Percentiles rank a stretch among this genome's conserved stretches.
phyloP scores from a whole-genome alignment of 306 rosid species.

The Lathyrus aphaca region DNA sequence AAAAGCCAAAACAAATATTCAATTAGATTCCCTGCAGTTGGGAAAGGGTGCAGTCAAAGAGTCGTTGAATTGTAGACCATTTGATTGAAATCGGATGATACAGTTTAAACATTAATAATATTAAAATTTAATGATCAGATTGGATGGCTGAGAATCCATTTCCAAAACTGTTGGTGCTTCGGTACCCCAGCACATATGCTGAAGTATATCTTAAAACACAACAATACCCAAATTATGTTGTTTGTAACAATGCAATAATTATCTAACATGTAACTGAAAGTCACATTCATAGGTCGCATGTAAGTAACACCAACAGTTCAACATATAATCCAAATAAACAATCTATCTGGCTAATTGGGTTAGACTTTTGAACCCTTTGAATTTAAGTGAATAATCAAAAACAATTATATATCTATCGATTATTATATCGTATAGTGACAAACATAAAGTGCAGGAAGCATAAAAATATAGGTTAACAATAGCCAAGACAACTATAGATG shows the following conservation, averaged over 20 bases:
- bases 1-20: slow-evolving; percentile 32
- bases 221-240: background rate
- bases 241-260: background rate
- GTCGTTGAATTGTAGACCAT: no score
- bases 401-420: slow-evolving; percentile 10
- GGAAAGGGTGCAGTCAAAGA: no score
- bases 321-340: slow-evolving; percentile 9
- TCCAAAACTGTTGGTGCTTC: no score
- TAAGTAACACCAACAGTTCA: slow-evolving; percentile 15
- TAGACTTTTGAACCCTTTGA: slow-evolving; percentile 17
- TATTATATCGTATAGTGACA: background rate
- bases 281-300: background rate
- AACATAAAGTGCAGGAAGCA: slow-evolving; percentile 24
- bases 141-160: no score
- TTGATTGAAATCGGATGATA: no score
- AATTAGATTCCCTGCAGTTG: slow-evolving; percentile 14
- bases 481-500: slow-evolving; percentile 15
- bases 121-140: no score
- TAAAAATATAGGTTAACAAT: slow-evolving; percentile 10
- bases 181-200: no score
- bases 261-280: slow-evolving; percentile 28
- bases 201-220: background rate
- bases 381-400: slow-evolving; percentile 25
- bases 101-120: no score
- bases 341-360: background rate